Evolutionary conservation across 768 basidiomycete genomes (phyloP).

Genomic region (Auricularia cornea): DNA sequence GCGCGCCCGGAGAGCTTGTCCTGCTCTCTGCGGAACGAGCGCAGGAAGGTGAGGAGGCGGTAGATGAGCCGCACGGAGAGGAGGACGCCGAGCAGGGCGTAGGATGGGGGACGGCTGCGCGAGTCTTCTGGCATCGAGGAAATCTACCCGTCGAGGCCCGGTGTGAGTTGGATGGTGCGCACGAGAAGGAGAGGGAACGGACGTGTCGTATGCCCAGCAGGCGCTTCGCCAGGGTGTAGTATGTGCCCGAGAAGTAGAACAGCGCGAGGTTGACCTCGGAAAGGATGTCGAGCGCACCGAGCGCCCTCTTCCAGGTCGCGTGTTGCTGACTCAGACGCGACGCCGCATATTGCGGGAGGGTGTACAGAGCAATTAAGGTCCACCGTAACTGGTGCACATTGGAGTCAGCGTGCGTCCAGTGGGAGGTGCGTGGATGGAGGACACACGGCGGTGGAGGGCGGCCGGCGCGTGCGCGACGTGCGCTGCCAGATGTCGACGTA

Average conservation of each 20-base stretch:
- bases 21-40: conserved; percentile 13
- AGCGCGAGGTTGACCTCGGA: conserved; percentile 69
- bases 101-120: conserved; percentile 69
- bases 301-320: background rate
- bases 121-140: conserved; percentile 66
- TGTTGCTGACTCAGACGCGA: conserved; percentile 35
- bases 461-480: conserved; percentile 32
- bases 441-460: conserved; percentile 34
- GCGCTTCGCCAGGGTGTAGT: conserved; percentile 65
- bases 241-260: conserved; percentile 75
- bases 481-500: conserved; percentile 81
- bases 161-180: background rate
- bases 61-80: conserved; percentile 56
- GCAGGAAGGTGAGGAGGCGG: conserved; percentile 36
- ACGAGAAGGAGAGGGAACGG: conserved; percentile 8
- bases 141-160: conserved; percentile 35
- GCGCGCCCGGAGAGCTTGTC: conserved; percentile 12
- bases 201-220: conserved; percentile 65
- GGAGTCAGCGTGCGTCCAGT: background rate
- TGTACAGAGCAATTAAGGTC: conserved; percentile 55
- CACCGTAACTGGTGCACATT: conserved; percentile 27
- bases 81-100: conserved; percentile 75
- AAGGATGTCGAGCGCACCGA: conserved; percentile 38
- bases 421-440: background rate
- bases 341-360: conserved; percentile 55